A percentile compares a stretch with the other conserved stretches of the same genome.
Conservation (phyloP, 148 eudicot species). For the Suaeda aralocaspica region DNA sequence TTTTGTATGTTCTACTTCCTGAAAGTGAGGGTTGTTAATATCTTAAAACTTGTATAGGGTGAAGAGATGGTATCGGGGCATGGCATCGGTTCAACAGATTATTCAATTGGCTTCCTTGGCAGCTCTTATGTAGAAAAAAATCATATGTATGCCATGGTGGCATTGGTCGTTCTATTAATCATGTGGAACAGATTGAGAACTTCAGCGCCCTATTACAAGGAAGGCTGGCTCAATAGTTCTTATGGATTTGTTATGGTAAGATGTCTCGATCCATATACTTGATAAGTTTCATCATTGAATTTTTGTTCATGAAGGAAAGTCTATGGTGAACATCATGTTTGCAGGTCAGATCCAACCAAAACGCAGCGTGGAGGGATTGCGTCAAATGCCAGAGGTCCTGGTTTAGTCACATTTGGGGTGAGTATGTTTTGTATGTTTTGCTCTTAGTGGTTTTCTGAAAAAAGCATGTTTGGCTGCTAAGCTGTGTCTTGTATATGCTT, state of each 20-base stretch:
- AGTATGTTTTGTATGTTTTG: slow-evolving; percentile 26
- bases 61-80: slow-evolving; percentile 99
- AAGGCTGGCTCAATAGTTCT: slow-evolving; percentile 98
- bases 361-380: slow-evolving; percentile 97
- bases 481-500: not conserved
- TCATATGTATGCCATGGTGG: slow-evolving; percentile 99
- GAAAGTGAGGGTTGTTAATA: slow-evolving; percentile 1
- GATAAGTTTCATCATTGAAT: not conserved
- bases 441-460: not conserved
- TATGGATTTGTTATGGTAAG: slow-evolving; percentile 95
- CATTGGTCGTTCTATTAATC: slow-evolving; percentile 95
- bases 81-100: slow-evolving; percentile 98
- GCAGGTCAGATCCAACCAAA: slow-evolving; percentile 99
- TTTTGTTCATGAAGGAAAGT: not conserved
- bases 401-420: slow-evolving; percentile 98
- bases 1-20: not conserved
- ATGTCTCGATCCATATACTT: slow-evolving; percentile 7
- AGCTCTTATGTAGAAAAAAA: slow-evolving; percentile 95
- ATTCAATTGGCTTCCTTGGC: slow-evolving; percentile 99
- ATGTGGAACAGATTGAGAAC: slow-evolving; percentile 86
- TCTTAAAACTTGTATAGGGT: slow-evolving; percentile 49
- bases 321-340: slow-evolving; percentile 13
- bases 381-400: slow-evolving; percentile 99
- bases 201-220: slow-evolving; percentile 97
- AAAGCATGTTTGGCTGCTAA: not conserved